These are phyloP conservation scores for Kwoniella mangroviensis DNA, from an alignment of 768 basidiomycete species.

Conservation along the genomic window DNA sequence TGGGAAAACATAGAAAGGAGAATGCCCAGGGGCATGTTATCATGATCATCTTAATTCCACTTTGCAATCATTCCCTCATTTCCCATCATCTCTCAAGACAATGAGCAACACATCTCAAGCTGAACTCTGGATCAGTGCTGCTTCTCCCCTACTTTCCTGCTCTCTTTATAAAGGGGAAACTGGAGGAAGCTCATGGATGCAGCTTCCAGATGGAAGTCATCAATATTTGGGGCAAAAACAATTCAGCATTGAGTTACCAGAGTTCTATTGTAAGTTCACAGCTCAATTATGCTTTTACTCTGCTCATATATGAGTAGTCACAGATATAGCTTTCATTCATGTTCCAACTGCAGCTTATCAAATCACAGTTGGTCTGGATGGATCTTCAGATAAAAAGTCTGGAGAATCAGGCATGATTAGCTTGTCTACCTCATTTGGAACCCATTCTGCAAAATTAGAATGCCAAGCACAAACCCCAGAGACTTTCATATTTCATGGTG, in stretches of 20 bases:
- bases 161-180: slow-evolving; percentile 9
- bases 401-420: slow-evolving; percentile 11
- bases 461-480: slow-evolving; percentile 4
- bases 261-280: slow-evolving; percentile 25
- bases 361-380: slow-evolving; percentile 33
- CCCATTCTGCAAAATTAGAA: slow-evolving; percentile 36
- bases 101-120: neutral
- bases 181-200: slow-evolving; percentile 17
- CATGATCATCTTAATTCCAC: neutral
- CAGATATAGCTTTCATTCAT: slow-evolving; percentile 26
- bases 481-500: slow-evolving; percentile 13
- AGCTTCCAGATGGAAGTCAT: slow-evolving; percentile 15
- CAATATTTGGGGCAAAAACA: slow-evolving; percentile 13
- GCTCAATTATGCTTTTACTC: neutral
- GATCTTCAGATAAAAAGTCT: slow-evolving; percentile 14
- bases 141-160: slow-evolving; percentile 35
- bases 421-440: slow-evolving; percentile 13
- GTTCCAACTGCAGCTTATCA: neutral
- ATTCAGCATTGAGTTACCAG: slow-evolving; percentile 23
- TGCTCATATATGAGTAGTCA: slow-evolving; percentile 19
- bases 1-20: neutral
- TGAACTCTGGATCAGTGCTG: slow-evolving; percentile 27
- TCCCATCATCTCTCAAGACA: neutral
- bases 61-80: neutral
- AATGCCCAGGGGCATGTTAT: neutral